A percentile compares a stretch with the other conserved stretches of the same genome.
These are phyloP conservation scores for Trichoderma sp. DNA, from an alignment of 2,329 filamentous ascomycete species.

Conservation along the genomic window DNA sequence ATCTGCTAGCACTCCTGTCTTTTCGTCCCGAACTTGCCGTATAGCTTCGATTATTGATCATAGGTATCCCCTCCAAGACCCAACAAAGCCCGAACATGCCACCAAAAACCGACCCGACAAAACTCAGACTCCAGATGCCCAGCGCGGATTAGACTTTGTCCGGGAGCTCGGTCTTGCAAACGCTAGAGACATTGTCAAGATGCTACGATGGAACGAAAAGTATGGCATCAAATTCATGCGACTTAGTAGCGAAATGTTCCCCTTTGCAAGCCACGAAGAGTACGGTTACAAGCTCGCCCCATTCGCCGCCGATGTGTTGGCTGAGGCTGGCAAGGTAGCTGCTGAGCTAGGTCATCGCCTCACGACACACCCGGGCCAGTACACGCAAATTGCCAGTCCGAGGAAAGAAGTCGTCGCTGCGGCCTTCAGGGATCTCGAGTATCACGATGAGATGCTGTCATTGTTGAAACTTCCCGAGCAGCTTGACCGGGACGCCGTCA, in stretches of 20 bases:
- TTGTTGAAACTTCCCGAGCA: slow-evolving; percentile 75
- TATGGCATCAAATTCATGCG: slow-evolving; percentile 92
- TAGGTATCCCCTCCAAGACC: slow-evolving; percentile 74
- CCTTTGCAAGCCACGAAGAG: slow-evolving; percentile 84
- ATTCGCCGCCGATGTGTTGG: slow-evolving; percentile 76
- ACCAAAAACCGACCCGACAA: slow-evolving; percentile 86
- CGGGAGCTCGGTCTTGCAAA: slow-evolving; percentile 78
- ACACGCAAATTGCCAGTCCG: slow-evolving; percentile 86
- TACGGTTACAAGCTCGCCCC: slow-evolving; percentile 82
- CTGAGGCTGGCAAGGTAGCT: slow-evolving; percentile 72
- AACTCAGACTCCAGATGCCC: slow-evolving; percentile 61
- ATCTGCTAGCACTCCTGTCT: slow-evolving; percentile 76
- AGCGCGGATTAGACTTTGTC: slow-evolving; percentile 68
- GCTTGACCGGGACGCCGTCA: slow-evolving; percentile 79
- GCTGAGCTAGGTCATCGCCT: slow-evolving; percentile 78
- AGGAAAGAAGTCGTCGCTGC: slow-evolving; percentile 72
- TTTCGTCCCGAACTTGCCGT: slow-evolving; percentile 86
- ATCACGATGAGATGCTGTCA: slow-evolving; percentile 80
- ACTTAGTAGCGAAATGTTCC: slow-evolving; percentile 94
- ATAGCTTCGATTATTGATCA: slow-evolving; percentile 89
- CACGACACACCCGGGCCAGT: slow-evolving; percentile 89
- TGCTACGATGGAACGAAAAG: slow-evolving; percentile 87
- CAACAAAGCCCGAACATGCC: slow-evolving; percentile 71
- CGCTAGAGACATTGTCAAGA: slow-evolving; percentile 76
- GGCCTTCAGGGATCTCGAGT: slow-evolving; percentile 77